phyloP scores from a whole-genome alignment of 2,329 filamentous ascomycete species.

The Pseudocercospora fijiensis region DNA sequence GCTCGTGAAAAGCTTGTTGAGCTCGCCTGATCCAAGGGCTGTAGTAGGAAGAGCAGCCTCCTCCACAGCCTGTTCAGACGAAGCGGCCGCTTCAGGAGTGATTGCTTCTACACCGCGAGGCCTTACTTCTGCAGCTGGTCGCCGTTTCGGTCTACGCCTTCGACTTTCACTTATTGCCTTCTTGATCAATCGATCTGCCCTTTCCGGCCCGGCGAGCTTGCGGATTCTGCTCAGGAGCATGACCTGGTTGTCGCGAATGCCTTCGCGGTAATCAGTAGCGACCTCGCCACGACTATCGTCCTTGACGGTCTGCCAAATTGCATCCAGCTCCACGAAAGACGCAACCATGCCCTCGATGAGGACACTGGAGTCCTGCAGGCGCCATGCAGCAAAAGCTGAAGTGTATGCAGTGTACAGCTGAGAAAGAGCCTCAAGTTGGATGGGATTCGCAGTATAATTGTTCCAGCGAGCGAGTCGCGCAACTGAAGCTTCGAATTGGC shows the following conservation, averaged over 20 bases:
- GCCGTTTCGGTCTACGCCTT: conserved; percentile 63
- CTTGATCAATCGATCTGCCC: conserved; percentile 70
- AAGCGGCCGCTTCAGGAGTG: conserved; percentile 18
- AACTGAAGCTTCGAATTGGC: conserved; percentile 73
- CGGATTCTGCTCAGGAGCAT: conserved; percentile 78
- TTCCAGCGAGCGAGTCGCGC: conserved; percentile 65
- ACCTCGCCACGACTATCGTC: conserved; percentile 72
- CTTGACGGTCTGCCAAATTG: conserved; percentile 80
- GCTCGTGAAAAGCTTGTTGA: conserved; percentile 57
- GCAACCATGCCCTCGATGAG: conserved; percentile 82
- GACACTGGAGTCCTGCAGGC: conserved; percentile 73
- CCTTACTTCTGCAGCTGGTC: conserved; percentile 66
- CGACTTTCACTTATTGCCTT: conserved; percentile 72
- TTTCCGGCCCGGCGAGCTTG: conserved; percentile 68
- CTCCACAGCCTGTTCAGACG: conserved; percentile 25
- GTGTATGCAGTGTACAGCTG: conserved; percentile 72
- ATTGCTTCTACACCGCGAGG: conserved; percentile 57
- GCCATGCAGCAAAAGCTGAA: conserved; percentile 80
- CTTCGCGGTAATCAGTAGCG: conserved; percentile 72
- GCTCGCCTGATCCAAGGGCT: conserved; percentile 40
- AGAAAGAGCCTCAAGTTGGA: conserved; percentile 61
- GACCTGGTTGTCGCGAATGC: conserved; percentile 77
- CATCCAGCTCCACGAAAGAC: conserved; percentile 80
- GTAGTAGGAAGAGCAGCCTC: conserved; percentile 20
- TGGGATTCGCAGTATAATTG: conserved; percentile 64